A percentile compares a stretch with the other conserved stretches of the same genome.
Conservation (phyloP, 208 protist species). For the Leishmania mexicana region DNA sequence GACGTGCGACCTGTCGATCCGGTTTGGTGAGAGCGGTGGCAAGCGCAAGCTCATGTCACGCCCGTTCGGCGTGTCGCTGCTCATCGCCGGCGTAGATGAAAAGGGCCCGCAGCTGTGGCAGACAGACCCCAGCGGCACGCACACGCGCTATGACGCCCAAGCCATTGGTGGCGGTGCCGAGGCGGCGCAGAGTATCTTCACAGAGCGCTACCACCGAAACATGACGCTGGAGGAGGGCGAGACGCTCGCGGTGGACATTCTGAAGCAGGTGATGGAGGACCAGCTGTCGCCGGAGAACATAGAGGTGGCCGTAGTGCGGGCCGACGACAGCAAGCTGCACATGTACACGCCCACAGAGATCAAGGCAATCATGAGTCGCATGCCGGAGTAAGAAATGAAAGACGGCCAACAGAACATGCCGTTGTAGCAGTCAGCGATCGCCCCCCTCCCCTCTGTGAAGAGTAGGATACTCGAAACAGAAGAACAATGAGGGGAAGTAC, state of each 20-base stretch:
- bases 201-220: slow-evolving; percentile 97
- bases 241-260: slow-evolving; percentile 94
- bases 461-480: not conserved
- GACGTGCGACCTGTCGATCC: slow-evolving; percentile 97
- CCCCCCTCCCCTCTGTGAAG: not conserved
- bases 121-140: slow-evolving; percentile 98
- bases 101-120: slow-evolving; percentile 97
- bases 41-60: slow-evolving; percentile 94
- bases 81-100: slow-evolving; percentile 99
- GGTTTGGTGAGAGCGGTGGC: slow-evolving; percentile 96
- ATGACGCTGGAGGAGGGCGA: slow-evolving; percentile 98
- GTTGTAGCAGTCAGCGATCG: not conserved
- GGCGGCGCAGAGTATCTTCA: slow-evolving; percentile 97
- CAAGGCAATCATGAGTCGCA: slow-evolving; percentile 88
- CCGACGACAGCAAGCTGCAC: slow-evolving; percentile 80
- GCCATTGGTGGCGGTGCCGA: slow-evolving; percentile 99
- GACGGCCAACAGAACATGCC: not conserved
- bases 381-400: slow-evolving; percentile 30
- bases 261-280: slow-evolving; percentile 99
- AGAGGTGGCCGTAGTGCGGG: slow-evolving; percentile 94
- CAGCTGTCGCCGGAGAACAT: slow-evolving; percentile 97
- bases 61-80: slow-evolving; percentile 98
- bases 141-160: slow-evolving; percentile 96
- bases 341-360: slow-evolving; percentile 92
- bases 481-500: not conserved